Base-by-base conservation (phyloP, 148 eudicot genomes). In the Talinum fruticosum region DNA sequence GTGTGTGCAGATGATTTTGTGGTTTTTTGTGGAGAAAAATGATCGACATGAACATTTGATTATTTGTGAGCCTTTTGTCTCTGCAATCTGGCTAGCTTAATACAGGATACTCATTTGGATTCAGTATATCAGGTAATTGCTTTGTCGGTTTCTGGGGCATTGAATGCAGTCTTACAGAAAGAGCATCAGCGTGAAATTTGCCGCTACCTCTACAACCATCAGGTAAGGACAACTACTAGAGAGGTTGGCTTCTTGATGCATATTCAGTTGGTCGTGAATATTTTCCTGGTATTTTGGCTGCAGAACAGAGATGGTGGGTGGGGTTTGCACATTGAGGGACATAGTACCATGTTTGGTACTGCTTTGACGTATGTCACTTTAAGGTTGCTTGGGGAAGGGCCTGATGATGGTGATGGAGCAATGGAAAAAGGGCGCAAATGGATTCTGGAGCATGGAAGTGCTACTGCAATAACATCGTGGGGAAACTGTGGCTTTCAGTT, bases 401-500 rank as follows among this genome's bases (percentile, higher is more conserved):
- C 92, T 35, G 85, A 89, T 83, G 99, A 87, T 76, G 99, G 99
- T 73, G 85, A 91, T 78, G 97, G 97, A 66, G 92, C 93, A 59
- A 89, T 93, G 88, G 97, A 91, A 84, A 91, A 89, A 80, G 99
- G 93, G 49, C 86, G 89, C 32, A 84, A 86, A 61, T 96, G 99
- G 99, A 90, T 96, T 85, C 79, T 90, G 73, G 90, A 89, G 72
- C 99, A 90, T 83, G 99, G 99, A 76, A 84, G 93, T 80, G 98
- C 99, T 78, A 93, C 97, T 80, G 90, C 91, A 49, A 90, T 89
- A 57, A 86, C 99, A 44, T 96, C 99, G 67, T 96, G 99, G 99
- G 98, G 33, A 96, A 96, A 81, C 81, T 96, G 92, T 96, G 99
- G 99, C 99, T 96, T 84, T 85, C 99, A 83, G 99, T 96, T 92